phyloP scores from a whole-genome alignment of 768 basidiomycete genomes.

The Collybiopsis confluens region DNA sequence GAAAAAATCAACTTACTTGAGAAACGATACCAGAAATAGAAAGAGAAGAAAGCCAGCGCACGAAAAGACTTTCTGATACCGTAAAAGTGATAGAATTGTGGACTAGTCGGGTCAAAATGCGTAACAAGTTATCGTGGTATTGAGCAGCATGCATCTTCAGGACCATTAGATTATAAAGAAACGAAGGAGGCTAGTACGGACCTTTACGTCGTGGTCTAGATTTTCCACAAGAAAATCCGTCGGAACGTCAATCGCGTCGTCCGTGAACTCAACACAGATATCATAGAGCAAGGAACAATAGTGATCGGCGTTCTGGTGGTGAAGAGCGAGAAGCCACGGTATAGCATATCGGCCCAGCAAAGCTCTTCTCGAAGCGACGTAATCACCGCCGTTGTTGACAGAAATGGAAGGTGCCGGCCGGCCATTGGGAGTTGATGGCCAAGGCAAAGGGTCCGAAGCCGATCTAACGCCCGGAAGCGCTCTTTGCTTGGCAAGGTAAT shows the following conservation, averaged over 20 bases:
- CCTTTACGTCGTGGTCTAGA: conserved; percentile 12
- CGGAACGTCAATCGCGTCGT: conserved; percentile 2
- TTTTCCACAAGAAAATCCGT: conserved; percentile 11
- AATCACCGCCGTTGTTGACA: conserved; percentile 64
- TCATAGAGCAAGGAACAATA: conserved; percentile 56
- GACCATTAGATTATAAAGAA: neutral
- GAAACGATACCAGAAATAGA: conserved; percentile 26
- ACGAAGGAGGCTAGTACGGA: conserved; percentile 4
- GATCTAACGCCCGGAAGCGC: conserved; percentile 63
- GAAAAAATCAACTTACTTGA: conserved; percentile 30
- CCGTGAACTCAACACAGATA: conserved; percentile 42
- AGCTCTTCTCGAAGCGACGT: conserved; percentile 53
- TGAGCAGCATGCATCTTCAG: conserved; percentile 18
- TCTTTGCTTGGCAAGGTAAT: conserved; percentile 56
- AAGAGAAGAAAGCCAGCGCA: conserved; percentile 53
- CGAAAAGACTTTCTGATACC: conserved; percentile 52
- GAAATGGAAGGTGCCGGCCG: conserved; percentile 36
- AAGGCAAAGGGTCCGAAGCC: conserved; percentile 37
- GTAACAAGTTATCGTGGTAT: conserved; percentile 40
- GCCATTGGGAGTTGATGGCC: conserved; percentile 44
- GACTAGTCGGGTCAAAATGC: conserved; percentile 48
- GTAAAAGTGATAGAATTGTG: conserved; percentile 53
- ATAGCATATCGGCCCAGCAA: conserved; percentile 53
- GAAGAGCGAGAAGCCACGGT: conserved; percentile 68
- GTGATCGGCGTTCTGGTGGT: conserved; percentile 50